phyloP scores from a whole-genome alignment of 805 yeast species.

The Myxozyma sirexii region DNA sequence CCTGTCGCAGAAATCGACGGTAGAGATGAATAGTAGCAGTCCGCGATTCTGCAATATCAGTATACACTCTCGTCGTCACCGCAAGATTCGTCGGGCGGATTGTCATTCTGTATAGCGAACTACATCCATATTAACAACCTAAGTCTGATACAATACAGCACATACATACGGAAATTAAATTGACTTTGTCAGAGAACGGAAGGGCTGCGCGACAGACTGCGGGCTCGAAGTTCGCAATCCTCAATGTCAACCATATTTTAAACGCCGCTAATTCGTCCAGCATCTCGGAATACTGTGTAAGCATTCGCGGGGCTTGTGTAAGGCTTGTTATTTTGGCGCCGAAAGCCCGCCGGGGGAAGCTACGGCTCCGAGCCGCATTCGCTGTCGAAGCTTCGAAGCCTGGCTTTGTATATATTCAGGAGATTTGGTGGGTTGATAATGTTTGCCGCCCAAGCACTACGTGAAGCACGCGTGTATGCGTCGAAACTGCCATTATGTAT shows the following conservation, averaged over 20 bases:
- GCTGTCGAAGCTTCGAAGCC: no score
- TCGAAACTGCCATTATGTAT: background rate
- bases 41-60: conserved; percentile 62
- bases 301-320: background rate
- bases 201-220: background rate
- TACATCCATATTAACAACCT: no score
- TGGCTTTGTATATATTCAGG: no score
- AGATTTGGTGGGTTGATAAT: no score
- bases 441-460: no score
- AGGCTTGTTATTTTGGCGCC: background rate
- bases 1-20: conserved; percentile 65
- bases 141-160: no score
- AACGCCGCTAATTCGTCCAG: conserved; percentile 7
- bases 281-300: conserved; percentile 4
- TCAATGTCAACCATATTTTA: conserved; percentile 1
- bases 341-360: no score
- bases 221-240: background rate
- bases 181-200: background rate
- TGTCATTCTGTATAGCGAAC: conserved; percentile 47
- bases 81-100: conserved; percentile 84
- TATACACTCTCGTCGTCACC: conserved; percentile 71
- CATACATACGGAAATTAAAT: background rate
- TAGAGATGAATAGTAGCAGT: conserved; percentile 67
- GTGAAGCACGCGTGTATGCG: background rate
- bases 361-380: no score